Percentiles rank a stretch among this genome's conserved stretches.
Evolutionary conservation across 305 asterid genomes (phyloP).

Genomic region (Solanum aculeatissimum): DNA sequence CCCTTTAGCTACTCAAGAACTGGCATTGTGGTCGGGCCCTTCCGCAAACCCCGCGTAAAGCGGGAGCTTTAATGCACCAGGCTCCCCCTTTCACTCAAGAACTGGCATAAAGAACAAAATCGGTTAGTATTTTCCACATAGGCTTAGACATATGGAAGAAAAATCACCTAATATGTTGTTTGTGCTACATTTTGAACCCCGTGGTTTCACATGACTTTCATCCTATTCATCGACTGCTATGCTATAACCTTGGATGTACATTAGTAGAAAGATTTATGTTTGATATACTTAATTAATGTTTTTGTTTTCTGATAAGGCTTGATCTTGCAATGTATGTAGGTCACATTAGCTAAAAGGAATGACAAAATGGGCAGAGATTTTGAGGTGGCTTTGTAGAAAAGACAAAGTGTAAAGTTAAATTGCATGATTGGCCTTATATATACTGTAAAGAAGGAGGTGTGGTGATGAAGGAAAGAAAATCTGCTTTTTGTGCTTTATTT

Average conservation of each 20-base stretch:
- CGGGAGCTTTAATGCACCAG: no score
- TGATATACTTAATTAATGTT: not conserved
- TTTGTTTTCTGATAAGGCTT: not conserved
- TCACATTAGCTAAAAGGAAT: not conserved
- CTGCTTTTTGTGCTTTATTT: not conserved
- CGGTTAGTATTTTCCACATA: not conserved
- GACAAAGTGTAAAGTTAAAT: conserved; percentile 1
- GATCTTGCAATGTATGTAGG: not conserved
- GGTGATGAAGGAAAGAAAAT: not conserved
- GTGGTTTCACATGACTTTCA: not conserved
- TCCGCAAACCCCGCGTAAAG: no score
- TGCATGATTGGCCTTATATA: not conserved
- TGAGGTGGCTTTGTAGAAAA: not conserved
- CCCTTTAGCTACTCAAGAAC: not conserved
- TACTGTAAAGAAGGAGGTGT: not conserved
- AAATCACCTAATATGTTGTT: not conserved
- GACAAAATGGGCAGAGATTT: not conserved
- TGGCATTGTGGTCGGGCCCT: no score
- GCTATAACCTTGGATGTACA: not conserved
- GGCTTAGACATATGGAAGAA: not conserved
- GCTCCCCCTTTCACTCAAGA: no score
- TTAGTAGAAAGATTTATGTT: not conserved
- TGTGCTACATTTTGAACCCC: not conserved
- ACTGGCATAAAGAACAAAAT: not conserved
- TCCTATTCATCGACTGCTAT: not conserved